These are phyloP conservation scores for Globisporangium ultimum DNA, from an alignment of 352 stramenopile genomes.

Conservation along the genomic window DNA sequence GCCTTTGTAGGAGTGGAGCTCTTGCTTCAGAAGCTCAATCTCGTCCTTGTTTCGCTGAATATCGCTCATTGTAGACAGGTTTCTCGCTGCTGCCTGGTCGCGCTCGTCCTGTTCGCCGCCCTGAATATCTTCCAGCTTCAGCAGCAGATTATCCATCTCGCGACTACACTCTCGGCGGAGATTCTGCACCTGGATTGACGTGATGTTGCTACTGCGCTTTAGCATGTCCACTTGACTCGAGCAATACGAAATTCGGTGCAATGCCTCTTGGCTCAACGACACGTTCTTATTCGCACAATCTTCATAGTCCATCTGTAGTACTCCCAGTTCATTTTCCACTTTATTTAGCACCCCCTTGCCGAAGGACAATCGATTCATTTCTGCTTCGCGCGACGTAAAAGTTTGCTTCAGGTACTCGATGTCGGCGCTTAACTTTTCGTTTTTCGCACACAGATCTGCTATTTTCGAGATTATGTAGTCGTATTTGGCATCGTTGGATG, in stretches of 20 bases:
- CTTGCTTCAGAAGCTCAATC: constrained; percentile 22
- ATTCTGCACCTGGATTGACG: constrained; percentile 31
- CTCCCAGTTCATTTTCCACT: constrained; percentile 34
- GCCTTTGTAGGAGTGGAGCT: constrained; percentile 20
- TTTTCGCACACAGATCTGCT: constrained; percentile 22
- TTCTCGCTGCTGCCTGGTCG: not conserved
- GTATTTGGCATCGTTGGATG: constrained; percentile 6
- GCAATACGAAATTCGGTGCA: constrained; percentile 49
- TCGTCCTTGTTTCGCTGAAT: constrained; percentile 17
- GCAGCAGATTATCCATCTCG: constrained; percentile 43
- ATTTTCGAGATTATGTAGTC: constrained; percentile 23
- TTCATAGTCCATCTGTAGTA: constrained; percentile 45
- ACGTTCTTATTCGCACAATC: constrained; percentile 42
- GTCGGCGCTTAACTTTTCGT: constrained; percentile 34
- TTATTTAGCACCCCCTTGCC: constrained; percentile 32
- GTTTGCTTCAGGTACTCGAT: constrained; percentile 36
- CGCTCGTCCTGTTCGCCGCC: constrained; percentile 14
- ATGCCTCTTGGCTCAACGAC: constrained; percentile 41
- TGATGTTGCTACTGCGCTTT: constrained; percentile 28
- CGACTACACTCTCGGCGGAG: constrained; percentile 41
- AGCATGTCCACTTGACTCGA: constrained; percentile 45
- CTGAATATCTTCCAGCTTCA: constrained; percentile 33
- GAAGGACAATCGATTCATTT: constrained; percentile 35
- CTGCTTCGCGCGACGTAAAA: constrained; percentile 28
- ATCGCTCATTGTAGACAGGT: constrained; percentile 5